Evolutionary conservation across 2,329 filamentous ascomycete genomes (phyloP).

Genomic region (Ophiocordyceps camponoti-saundersi): DNA sequence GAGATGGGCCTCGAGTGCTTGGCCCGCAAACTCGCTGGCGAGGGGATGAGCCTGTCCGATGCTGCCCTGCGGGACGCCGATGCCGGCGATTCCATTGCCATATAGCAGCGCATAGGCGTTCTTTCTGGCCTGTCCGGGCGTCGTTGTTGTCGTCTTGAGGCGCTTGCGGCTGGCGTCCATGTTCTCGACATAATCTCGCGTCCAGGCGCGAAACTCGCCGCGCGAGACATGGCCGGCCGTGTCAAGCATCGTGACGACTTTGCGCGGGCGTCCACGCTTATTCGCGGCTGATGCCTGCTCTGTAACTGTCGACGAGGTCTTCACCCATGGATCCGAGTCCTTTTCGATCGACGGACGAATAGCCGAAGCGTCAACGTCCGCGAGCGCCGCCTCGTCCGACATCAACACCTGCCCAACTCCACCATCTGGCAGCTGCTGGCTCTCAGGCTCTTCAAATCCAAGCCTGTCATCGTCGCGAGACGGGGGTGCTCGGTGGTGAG

Average conservation of each 20-base stretch:
- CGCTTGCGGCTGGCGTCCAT: constrained; percentile 28
- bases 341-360: constrained; percentile 6
- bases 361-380: constrained; percentile 19
- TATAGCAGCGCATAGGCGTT: constrained; percentile 15
- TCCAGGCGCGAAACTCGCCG: constrained; percentile 22
- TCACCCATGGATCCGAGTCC: constrained; percentile 3
- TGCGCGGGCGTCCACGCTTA: constrained; percentile 10
- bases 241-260: constrained; percentile 13
- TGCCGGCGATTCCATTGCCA: constrained; percentile 16
- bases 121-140: constrained; percentile 20
- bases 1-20: constrained; percentile 18
- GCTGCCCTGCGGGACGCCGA: constrained; percentile 9
- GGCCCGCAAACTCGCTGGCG: constrained; percentile 24
- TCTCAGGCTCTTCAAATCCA: not conserved
- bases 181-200: constrained; percentile 27
- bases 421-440: not conserved
- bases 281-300: constrained; percentile 6
- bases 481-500: constrained; percentile 9
- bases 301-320: constrained; percentile 8
- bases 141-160: constrained; percentile 6
- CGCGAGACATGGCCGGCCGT: constrained; percentile 16
- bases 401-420: constrained; percentile 11
- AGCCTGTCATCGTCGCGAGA: not conserved
- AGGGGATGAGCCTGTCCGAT: constrained; percentile 23
- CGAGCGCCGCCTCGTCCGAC: constrained; percentile 19